Base-by-base conservation (phyloP, 139 green algal species). In the Chlorella sp. region DNA sequence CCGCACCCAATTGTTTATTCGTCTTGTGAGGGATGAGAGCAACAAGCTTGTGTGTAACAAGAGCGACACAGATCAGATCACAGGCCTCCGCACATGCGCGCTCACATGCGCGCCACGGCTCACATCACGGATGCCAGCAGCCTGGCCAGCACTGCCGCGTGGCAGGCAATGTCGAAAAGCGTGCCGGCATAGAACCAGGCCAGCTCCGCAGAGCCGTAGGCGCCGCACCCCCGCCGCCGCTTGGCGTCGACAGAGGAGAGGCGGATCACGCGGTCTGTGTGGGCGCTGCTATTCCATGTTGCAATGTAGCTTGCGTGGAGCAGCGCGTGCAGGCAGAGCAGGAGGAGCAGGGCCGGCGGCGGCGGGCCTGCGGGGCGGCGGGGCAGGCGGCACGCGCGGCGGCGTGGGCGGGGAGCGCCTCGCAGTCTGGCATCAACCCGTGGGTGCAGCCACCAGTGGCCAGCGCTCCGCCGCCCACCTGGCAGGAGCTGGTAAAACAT, bases 221-320 rank as follows among this genome's bases (percentile, higher is more conserved):
- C 45, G 35, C 53, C 53, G 29, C 27, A 8, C 5, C 31, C 5
- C 2, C 46, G 42, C 23, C 69, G 69, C 17, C 53, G 27, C 14
- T 31, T 14, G 8, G 29, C 56, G 38, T 75, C 53, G 14, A 27
- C 21, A 7, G 69, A 53, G 7, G 69, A 75, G 38, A 75, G 38
- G 53, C 53, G 51, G 40, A 75, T 55, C 15, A 75, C 69, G 2
- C 69, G 53, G 4, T 75, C 69, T 6, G 69, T 75, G 53, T 75
- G 69, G 38, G 12, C 29, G n/a, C n/a, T n/a, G 9, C 27, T 53
- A 53, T 66, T 21, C 69, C 69, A 75, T 36, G 69, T 75, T n/a
- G 56, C 53, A 9, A 75, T 66, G 69, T 75, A 75, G 40, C 55
- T 56, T 38, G 35, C 6, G 53, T 75, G 69, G 11, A 75, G 51